Percentiles rank a stretch among this genome's conserved stretches.
phyloP scores from a whole-genome alignment of 163 green algal genomes.

The Scenedesmus sp. region DNA sequence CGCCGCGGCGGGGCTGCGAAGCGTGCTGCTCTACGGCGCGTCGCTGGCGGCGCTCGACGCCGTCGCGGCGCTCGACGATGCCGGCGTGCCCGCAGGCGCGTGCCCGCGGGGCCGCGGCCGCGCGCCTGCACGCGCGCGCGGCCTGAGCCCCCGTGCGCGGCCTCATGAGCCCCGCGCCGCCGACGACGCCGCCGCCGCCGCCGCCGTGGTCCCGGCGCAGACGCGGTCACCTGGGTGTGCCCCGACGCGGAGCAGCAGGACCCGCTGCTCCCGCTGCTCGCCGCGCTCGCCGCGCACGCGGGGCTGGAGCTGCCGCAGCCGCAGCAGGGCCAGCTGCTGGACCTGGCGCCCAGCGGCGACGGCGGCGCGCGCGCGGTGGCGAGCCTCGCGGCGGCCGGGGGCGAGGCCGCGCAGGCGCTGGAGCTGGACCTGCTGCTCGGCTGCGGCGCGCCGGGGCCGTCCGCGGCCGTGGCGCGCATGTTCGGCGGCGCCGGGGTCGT shows the following conservation, averaged over 20 bases:
- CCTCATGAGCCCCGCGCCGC: too few relatives aligned
- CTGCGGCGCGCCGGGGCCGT: slow-evolving; percentile 47
- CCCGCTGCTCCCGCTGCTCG: slow-evolving; percentile 52
- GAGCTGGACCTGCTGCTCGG: slow-evolving; percentile 65
- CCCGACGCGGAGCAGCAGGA: slow-evolving; percentile 36
- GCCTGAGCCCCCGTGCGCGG: too few relatives aligned
- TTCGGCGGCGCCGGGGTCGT: slow-evolving; percentile 64
- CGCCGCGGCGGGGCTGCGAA: slow-evolving; percentile 6
- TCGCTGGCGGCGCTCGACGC: slow-evolving; percentile 20
- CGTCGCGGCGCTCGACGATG: slow-evolving; percentile 12
- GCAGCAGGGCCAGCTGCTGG: slow-evolving; percentile 32
- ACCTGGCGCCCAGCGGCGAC: slow-evolving; percentile 20
- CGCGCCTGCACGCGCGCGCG: too few relatives aligned
- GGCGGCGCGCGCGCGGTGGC: not conserved
- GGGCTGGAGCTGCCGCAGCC: slow-evolving; percentile 43
- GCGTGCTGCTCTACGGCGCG: slow-evolving; percentile 32
- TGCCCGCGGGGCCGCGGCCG: too few relatives aligned
- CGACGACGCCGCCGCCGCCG: too few relatives aligned
- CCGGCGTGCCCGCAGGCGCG: slow-evolving; percentile 19
- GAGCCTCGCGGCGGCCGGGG: not conserved
- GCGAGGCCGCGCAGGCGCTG: slow-evolving; percentile 23
- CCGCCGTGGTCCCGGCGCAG: not conserved
- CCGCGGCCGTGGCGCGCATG: slow-evolving; percentile 52
- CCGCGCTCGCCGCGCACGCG: slow-evolving; percentile 10
- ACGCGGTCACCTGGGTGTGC: slow-evolving; percentile 43